Evolutionary conservation across 768 basidiomycete genomes (phyloP).

Genomic region (Gloeophyllum trabeum): DNA sequence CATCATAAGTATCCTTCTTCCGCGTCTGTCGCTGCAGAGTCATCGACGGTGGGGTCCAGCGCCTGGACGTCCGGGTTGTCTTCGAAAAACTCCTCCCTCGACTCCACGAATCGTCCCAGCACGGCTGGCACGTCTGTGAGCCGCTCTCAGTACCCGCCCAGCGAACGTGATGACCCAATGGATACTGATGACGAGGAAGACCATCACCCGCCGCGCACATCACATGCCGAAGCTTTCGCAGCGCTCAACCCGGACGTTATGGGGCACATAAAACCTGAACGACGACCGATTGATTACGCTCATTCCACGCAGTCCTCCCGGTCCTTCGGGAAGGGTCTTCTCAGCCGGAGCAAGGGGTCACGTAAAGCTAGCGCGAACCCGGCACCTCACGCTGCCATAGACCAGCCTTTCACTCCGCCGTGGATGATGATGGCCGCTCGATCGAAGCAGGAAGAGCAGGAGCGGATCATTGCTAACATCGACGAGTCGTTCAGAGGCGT

Average conservation of each 20-base stretch:
- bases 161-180: constrained; percentile 3
- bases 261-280: constrained; percentile 13
- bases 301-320: constrained; percentile 5
- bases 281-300: constrained; percentile 9
- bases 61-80: background rate
- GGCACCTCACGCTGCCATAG: constrained; percentile 7
- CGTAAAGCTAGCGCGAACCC: constrained; percentile 5
- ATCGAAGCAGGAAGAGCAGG: constrained; percentile 54
- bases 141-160: constrained; percentile 2
- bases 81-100: background rate
- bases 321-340: constrained; percentile 2
- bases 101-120: background rate
- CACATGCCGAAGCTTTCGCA: constrained; percentile 24
- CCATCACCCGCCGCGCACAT: constrained; percentile 15
- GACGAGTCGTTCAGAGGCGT: constrained; percentile 74
- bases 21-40: background rate
- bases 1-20: background rate
- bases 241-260: constrained; percentile 20
- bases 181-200: constrained; percentile 7
- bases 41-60: background rate
- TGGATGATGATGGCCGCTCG: constrained; percentile 63
- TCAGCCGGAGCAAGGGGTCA: constrained; percentile 7
- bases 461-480: constrained; percentile 56
- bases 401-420: constrained; percentile 28
- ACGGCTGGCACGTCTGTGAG: constrained; percentile 1